These are phyloP conservation scores for Dichotomopilus funicola DNA, from an alignment of 2,329 filamentous ascomycete species.

Conservation along the genomic window DNA sequence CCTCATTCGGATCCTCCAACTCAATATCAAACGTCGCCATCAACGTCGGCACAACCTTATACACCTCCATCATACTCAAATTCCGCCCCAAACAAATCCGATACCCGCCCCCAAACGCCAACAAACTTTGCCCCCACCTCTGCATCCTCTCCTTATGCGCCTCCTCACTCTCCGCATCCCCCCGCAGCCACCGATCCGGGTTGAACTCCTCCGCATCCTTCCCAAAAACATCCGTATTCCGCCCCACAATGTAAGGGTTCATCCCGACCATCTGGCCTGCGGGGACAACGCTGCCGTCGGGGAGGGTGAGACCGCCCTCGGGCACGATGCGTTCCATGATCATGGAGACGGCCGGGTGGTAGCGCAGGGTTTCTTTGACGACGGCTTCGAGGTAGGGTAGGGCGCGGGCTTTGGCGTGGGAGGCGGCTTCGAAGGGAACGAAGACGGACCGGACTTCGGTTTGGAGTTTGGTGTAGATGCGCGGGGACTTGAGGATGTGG, in stretches of 20 bases:
- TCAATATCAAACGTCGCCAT: slow-evolving; percentile 36
- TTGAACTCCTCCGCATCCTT: slow-evolving; percentile 38
- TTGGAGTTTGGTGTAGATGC: slow-evolving; percentile 41
- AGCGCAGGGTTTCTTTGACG: slow-evolving; percentile 44
- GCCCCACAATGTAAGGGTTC: slow-evolving; percentile 34
- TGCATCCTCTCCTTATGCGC: slow-evolving; percentile 30
- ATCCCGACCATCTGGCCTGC: slow-evolving; percentile 36
- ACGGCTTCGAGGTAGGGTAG: slow-evolving; percentile 44
- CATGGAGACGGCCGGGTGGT: slow-evolving; percentile 43
- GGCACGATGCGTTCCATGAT: slow-evolving; percentile 46
- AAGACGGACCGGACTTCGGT: slow-evolving; percentile 46
- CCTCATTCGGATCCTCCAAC: slow-evolving; percentile 18
- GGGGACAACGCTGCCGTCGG: slow-evolving; percentile 32
- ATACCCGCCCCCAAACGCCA: slow-evolving; percentile 36
- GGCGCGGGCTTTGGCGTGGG: slow-evolving; percentile 23
- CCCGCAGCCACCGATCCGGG: slow-evolving; percentile 43
- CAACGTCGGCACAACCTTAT: slow-evolving; percentile 37
- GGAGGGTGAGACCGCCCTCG: slow-evolving; percentile 30
- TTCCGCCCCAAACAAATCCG: slow-evolving; percentile 36
- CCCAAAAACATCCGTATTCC: slow-evolving; percentile 38
- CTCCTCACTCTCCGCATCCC: slow-evolving; percentile 29
- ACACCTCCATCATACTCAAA: slow-evolving; percentile 30
- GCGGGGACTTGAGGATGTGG: slow-evolving; percentile 51
- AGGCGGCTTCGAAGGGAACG: slow-evolving; percentile 18
- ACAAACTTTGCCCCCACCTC: slow-evolving; percentile 33